Evolutionary conservation across 345 rosid species (phyloP), one percentile per base, ranked within the genome.

Genomic region (Physaria fendleri): DNA sequence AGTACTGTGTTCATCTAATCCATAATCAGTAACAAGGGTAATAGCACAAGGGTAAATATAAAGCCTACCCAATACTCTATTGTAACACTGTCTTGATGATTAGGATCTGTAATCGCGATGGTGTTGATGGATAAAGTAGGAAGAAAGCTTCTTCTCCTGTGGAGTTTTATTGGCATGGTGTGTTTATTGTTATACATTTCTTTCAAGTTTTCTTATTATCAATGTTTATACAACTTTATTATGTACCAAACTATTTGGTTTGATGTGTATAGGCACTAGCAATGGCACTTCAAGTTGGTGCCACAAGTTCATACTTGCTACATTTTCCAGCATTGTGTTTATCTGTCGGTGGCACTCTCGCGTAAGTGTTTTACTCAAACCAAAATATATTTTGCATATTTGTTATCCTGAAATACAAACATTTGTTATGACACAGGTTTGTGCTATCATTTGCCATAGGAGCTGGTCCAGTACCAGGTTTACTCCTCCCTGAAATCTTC

Each of bases 401-500:
- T 20, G 4, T 11, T 12, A 3, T 15, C 40, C 40, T 56, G n/a
- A 15, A 30, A 22, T 9, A 2, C 13, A 38, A 24, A 2, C 13
- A 38, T 17, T 42, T 35, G 5, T 25, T 8, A 14, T 16, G 6
- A 42, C 76, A 42, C 83, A 93, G 99, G 88, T 89, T 85, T 67
- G 99, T 93, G 62, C 73, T 93, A 17, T 76, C 97, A 44, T 93
- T 93, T 76, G 84, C 99, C 21, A 22, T 87, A 14, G 99, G 99
- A 79, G 99, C 97, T 71, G 99, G 99, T 57, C 99, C 97, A 43
- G 97, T 93, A 66, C 97, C 99, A 15, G 76, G 88, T 75, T 85
- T 93, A 43, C 97, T 93, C 64, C 84, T 93, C 9, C 95, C 99
- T 52, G 99, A 93, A 62, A 93, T 93, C 38, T 89, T 93, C 62